phyloP scores from a whole-genome alignment of 2,329 filamentous ascomycete species.

The Botrytis deweyae region DNA sequence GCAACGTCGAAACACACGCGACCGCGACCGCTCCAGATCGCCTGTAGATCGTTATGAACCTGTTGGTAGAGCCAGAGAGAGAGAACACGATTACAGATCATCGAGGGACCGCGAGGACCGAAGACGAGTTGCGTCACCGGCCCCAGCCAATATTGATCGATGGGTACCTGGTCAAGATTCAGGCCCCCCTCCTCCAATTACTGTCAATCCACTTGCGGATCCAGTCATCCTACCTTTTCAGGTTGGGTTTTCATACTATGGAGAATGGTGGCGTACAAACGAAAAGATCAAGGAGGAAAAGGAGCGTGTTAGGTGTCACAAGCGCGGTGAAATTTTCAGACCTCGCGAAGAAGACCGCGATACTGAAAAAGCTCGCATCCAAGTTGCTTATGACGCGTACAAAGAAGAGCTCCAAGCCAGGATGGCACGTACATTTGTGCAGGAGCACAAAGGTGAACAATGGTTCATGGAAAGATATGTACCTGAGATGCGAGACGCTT shows the following conservation, averaged over 20 bases:
- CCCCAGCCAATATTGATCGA: constrained; percentile 73
- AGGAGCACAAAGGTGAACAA: constrained; percentile 90
- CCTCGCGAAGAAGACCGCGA: constrained; percentile 74
- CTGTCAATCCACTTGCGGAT: constrained; percentile 67
- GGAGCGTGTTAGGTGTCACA: constrained; percentile 68
- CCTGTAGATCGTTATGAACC: constrained; percentile 77
- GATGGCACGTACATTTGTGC: constrained; percentile 88
- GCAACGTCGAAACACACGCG: constrained; percentile 49
- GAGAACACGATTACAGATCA: constrained; percentile 62
- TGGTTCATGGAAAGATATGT: constrained; percentile 98
- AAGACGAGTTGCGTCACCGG: constrained; percentile 56
- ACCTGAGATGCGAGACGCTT: constrained; percentile 72
- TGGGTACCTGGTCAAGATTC: constrained; percentile 75
- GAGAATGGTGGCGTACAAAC: constrained; percentile 83
- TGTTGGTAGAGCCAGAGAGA: constrained; percentile 50
- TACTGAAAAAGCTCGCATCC: constrained; percentile 76
- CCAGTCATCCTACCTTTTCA: constrained; percentile 73
- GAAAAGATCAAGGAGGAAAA: constrained; percentile 81
- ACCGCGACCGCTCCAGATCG: constrained; percentile 67
- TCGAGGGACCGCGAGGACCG: constrained; percentile 57
- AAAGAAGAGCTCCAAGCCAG: constrained; percentile 68
- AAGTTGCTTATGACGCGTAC: constrained; percentile 65
- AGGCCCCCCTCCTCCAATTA: constrained; percentile 47
- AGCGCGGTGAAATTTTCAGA: constrained; percentile 62
- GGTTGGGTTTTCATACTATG: constrained; percentile 82